Evolutionary conservation across 352 stramenopile genomes (phyloP).

Genomic region (Pythium chondricola): DNA sequence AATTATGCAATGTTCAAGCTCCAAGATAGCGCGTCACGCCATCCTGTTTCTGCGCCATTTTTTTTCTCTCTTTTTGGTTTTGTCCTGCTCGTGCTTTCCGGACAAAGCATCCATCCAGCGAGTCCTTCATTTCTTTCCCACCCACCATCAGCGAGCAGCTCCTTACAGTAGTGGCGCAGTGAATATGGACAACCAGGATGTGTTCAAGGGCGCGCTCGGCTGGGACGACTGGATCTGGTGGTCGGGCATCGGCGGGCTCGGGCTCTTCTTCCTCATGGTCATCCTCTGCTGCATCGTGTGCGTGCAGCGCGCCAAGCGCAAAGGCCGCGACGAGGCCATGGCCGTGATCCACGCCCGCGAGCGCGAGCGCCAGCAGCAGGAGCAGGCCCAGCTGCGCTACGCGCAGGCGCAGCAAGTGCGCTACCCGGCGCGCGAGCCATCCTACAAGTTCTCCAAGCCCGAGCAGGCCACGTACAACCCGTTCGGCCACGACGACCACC

Average conservation of each 20-base stretch:
- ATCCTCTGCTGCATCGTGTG: constrained; percentile 74
- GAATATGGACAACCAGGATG: constrained; percentile 30
- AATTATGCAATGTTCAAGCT: too few species aligned
- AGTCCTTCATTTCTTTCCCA: too few species aligned
- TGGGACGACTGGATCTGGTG: constrained; percentile 83
- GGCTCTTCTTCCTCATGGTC: constrained; percentile 58
- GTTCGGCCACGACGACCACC: constrained; percentile 24
- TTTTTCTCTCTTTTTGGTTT: too few species aligned
- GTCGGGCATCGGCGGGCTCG: constrained; percentile 48
- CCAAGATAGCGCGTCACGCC: too few species aligned
- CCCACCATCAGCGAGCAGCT: too few species aligned
- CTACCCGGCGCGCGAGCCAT: constrained; percentile 20
- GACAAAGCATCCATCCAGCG: too few species aligned
- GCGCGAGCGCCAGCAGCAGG: constrained; percentile 39
- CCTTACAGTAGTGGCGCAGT: too few species aligned
- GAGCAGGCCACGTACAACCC: constrained; percentile 19
- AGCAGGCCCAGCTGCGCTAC: constrained; percentile 42
- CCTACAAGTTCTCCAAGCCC: constrained; percentile 22
- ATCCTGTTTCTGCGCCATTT: too few species aligned
- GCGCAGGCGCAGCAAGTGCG: constrained; percentile 40
- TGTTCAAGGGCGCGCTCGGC: constrained; percentile 68
- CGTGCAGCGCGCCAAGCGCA: constrained; percentile 71
- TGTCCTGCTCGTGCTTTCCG: too few species aligned
- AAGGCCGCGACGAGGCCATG: constrained; percentile 60
- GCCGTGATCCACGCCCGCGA: constrained; percentile 50